phyloP scores from a whole-genome alignment of 2,329 filamentous ascomycete genomes.

The Aspergillus brunneoviolaceus region DNA sequence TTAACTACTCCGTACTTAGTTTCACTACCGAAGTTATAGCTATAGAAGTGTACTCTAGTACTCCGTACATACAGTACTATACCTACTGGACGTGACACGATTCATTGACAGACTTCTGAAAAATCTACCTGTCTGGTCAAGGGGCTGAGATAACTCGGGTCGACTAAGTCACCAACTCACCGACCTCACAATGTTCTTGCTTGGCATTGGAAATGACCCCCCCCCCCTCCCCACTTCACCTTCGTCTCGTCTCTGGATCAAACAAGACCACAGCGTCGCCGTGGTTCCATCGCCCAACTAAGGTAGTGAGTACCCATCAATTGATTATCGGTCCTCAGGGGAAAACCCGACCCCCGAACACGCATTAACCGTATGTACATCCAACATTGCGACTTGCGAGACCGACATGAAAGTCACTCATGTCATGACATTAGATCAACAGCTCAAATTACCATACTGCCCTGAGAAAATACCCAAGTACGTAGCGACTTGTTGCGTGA shows the following conservation, averaged over 20 bases:
- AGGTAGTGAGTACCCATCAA: background rate
- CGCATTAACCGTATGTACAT: background rate
- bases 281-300: background rate
- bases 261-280: constrained; percentile 2
- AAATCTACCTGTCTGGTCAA: background rate
- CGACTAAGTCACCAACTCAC: background rate
- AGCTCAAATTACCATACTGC: background rate
- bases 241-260: constrained; percentile 2
- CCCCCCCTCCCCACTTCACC: background rate
- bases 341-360: background rate
- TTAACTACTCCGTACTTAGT: too few species aligned
- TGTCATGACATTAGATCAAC: background rate
- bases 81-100: background rate
- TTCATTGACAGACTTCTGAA: background rate
- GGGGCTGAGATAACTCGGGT: background rate
- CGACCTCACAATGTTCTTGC: background rate
- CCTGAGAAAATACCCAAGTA: too few species aligned
- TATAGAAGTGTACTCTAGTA: too few species aligned
- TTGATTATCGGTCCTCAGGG: background rate
- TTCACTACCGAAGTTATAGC: too few species aligned
- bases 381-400: background rate
- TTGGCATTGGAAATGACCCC: background rate
- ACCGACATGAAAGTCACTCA: background rate
- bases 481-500: background rate
- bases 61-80: too few species aligned